Evolutionary conservation across 192 early-diverging fungal species (phyloP).

Genomic region (Coemansia sp.): DNA sequence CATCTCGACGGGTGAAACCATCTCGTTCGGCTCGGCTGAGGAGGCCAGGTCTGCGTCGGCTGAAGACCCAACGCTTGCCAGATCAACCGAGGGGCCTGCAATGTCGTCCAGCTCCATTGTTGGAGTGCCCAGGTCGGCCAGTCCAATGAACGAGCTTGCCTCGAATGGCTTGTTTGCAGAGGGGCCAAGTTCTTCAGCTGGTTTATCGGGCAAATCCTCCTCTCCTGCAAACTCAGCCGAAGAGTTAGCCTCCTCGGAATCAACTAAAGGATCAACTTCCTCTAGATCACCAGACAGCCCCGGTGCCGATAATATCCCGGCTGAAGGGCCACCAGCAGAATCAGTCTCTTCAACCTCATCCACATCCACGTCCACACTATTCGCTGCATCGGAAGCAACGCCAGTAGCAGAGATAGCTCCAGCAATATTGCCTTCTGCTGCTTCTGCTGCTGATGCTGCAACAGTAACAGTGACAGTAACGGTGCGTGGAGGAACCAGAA

Average conservation of each 20-base stretch:
- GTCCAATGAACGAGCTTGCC: background rate
- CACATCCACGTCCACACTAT: background rate
- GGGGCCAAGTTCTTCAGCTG: background rate
- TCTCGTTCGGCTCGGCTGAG: background rate
- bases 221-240: background rate
- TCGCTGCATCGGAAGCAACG: background rate
- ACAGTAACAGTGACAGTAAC: slow-evolving; percentile 11
- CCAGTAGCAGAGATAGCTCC: background rate
- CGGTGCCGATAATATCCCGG: too few species aligned
- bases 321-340: too few species aligned
- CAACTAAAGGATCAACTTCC: background rate
- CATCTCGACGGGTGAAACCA: background rate
- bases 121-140: background rate
- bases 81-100: background rate
- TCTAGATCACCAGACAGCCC: background rate
- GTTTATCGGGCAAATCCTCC: background rate
- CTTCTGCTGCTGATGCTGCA: background rate
- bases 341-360: too few species aligned
- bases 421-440: background rate
- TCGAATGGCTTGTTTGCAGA: background rate
- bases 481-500: background rate
- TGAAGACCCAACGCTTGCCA: too few species aligned
- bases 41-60: background rate
- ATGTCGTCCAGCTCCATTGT: background rate
- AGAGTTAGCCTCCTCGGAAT: background rate